phyloP scores from a whole-genome alignment of 2,329 filamentous ascomycete species.

The Phialophora tarda region DNA sequence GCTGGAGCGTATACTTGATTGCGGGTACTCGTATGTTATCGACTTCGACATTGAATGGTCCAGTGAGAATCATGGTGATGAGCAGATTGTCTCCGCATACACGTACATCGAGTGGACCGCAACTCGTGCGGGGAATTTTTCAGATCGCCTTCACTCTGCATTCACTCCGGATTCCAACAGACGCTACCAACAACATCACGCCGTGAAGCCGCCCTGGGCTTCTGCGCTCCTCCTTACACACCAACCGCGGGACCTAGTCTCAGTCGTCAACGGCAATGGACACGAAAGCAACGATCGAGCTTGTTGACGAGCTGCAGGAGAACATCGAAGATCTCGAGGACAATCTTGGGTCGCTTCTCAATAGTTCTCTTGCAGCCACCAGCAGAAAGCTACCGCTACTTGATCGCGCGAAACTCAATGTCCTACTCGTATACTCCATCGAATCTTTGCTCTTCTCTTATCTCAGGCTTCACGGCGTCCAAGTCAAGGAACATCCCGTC shows the following conservation, averaged over 20 bases:
- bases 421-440: constrained; percentile 84
- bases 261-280: constrained; percentile 21
- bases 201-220: background rate
- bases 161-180: background rate
- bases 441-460: constrained; percentile 82
- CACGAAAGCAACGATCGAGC: constrained; percentile 57
- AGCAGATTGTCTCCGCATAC: background rate
- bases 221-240: background rate
- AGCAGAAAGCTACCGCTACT: constrained; percentile 84
- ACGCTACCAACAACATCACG: background rate
- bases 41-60: background rate
- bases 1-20: background rate
- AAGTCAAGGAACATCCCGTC: constrained; percentile 83
- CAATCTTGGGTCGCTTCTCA: constrained; percentile 74
- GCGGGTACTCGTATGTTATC: background rate
- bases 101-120: background rate
- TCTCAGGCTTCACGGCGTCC: constrained; percentile 75
- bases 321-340: constrained; percentile 81
- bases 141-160: background rate
- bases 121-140: background rate
- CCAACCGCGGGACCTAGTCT: background rate
- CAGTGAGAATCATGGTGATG: background rate
- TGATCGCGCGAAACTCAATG: constrained; percentile 91
- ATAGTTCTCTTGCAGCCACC: constrained; percentile 66
- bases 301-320: constrained; percentile 75